These are phyloP conservation scores for Coemansia sp. DNA, from an alignment of 192 early-diverging fungal species.

Conservation along the genomic window DNA sequence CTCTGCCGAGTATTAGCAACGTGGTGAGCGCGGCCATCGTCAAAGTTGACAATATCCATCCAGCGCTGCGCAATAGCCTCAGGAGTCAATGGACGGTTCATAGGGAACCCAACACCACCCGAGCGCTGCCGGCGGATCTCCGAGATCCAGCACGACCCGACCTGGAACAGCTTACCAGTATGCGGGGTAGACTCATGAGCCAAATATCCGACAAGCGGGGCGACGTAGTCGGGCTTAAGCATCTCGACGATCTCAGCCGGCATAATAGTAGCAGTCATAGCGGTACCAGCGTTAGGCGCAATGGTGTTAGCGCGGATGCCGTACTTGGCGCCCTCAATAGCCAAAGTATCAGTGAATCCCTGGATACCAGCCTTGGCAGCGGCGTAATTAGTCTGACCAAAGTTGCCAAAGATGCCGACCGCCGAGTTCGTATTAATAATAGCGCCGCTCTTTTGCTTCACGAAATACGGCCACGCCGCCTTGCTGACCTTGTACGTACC, in stretches of 20 bases:
- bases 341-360: slow-evolving; percentile 89
- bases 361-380: slow-evolving; percentile 92
- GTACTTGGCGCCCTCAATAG: slow-evolving; percentile 86
- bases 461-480: slow-evolving; percentile 95
- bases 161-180: slow-evolving; percentile 92
- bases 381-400: slow-evolving; percentile 95
- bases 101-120: slow-evolving; percentile 91
- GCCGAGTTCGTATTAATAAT: slow-evolving; percentile 96
- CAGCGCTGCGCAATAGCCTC: slow-evolving; percentile 85
- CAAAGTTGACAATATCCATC: slow-evolving; percentile 86
- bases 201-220: slow-evolving; percentile 90
- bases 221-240: slow-evolving; percentile 96
- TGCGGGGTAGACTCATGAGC: slow-evolving; percentile 77
- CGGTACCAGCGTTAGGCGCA: slow-evolving; percentile 95
- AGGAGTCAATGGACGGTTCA: slow-evolving; percentile 75
- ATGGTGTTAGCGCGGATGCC: slow-evolving; percentile 95
- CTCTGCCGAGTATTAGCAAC: slow-evolving; percentile 52
- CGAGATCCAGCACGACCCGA: slow-evolving; percentile 92
- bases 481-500: slow-evolving; percentile 93
- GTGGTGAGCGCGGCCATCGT: slow-evolving; percentile 93
- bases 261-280: slow-evolving; percentile 97
- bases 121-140: slow-evolving; percentile 97
- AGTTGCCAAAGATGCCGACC: slow-evolving; percentile 93
- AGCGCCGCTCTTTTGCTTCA: slow-evolving; percentile 92
- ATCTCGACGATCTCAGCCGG: slow-evolving; percentile 94